Percentiles rank a stretch among this genome's conserved stretches.
phyloP scores from a whole-genome alignment of 768 basidiomycete species.

The Collybiopsis luxurians region DNA sequence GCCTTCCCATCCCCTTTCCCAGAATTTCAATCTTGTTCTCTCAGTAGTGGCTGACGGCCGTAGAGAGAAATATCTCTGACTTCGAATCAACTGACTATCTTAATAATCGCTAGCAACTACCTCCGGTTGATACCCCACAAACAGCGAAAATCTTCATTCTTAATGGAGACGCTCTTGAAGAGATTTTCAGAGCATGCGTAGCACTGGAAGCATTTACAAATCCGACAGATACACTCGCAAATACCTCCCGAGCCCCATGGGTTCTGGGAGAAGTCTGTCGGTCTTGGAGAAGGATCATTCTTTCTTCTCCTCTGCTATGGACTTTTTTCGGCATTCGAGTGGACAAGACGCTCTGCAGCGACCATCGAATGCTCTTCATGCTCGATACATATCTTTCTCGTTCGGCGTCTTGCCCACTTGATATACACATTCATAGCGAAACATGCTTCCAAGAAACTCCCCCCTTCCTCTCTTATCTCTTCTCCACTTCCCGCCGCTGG shows the following conservation, averaged over 20 bases:
- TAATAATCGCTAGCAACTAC: no score
- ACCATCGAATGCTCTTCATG: background rate
- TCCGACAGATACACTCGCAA: background rate
- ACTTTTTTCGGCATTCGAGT: background rate
- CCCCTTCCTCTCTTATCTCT: background rate
- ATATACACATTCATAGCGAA: background rate
- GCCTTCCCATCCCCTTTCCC: no score
- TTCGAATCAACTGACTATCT: no score
- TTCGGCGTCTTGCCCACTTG: background rate
- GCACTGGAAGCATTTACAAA: no score
- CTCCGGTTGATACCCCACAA: no score
- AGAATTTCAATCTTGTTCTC: no score
- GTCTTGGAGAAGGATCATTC: background rate
- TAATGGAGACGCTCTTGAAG: background rate
- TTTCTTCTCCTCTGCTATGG: slow-evolving; percentile 2
- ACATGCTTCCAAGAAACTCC: background rate
- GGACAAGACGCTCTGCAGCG: background rate
- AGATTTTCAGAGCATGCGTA: background rate
- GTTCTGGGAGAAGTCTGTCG: background rate
- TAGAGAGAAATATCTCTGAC: no score
- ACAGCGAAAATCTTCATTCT: no score
- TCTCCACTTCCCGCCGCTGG: background rate
- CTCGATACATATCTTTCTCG: background rate
- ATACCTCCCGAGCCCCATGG: background rate
- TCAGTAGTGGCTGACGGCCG: no score